Evolutionary conservation across 768 basidiomycete genomes (phyloP), one percentile per base, ranked within the genome.

Genomic region (Flagelloscypha sp.): DNA sequence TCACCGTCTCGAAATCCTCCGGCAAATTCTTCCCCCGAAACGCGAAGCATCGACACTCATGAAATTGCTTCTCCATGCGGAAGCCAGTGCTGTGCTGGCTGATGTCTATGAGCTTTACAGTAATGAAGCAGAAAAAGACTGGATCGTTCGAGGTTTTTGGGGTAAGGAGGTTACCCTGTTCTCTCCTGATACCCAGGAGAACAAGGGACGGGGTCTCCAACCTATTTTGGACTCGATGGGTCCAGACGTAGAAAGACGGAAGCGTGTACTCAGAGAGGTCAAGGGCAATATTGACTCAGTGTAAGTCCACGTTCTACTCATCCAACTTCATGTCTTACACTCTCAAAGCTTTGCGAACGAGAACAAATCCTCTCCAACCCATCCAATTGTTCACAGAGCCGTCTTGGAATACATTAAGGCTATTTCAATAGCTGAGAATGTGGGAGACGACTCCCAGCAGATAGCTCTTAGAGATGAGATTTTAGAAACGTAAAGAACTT

Each of bases 21-120:
- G 65, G 25, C 84, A 92, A 52, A 84, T 95, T 55, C n/a, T n/a
- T n/a, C n/a, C n/a, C n/a, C n/a, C n/a, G n/a, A n/a, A n/a, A n/a
- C n/a, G n/a, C n/a, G n/a, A n/a, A n/a, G 78, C 84, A 38, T 72
- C 75, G 1, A 66, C 78, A 37, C 75, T 94, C 27, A 64, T 87
- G 23, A 74, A 78, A 6, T 67, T 95, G 30, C 66, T 97, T 6
- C 67, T 87, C 10, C 92, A 95, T 54, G 72, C 83, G 4, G 84
- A 94, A 41, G 88, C 92, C 0, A 76, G 86, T 1, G 67, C 74
- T 3, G 81, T 89, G 6, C 66, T 97, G 8, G 84, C 89, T 1
- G 90, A 94, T 48, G 73, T 88, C 1, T 97, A 84, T 49, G 90
- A 93, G 52, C 70, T 93, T 0, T 84, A 89, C 49, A 72, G 82